phyloP scores from a whole-genome alignment of 2,329 filamentous ascomycete genomes.

The Davidsoniella eucalypti region DNA sequence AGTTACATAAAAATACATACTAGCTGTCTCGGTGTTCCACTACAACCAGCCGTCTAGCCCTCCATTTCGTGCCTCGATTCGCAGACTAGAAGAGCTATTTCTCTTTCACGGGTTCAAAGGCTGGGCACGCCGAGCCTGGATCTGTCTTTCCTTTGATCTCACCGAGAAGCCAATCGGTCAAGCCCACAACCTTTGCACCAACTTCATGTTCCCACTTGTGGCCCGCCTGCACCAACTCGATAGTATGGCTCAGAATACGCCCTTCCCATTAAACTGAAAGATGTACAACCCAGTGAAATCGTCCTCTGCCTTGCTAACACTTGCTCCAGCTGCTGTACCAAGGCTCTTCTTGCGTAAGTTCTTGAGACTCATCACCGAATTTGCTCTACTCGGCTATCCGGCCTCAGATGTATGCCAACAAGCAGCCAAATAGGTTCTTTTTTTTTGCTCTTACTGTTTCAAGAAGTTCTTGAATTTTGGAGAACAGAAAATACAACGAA shows the following conservation, averaged over 20 bases:
- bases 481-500: too few species aligned
- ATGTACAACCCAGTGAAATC: conserved; percentile 86
- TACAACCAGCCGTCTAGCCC: too few species aligned
- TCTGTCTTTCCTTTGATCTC: conserved; percentile 31
- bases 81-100: too few species aligned
- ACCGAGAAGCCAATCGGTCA: conserved; percentile 89
- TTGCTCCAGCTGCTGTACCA: conserved; percentile 23
- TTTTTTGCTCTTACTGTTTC: too few species aligned
- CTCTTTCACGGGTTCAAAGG: conserved; percentile 1
- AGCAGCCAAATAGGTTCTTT: too few species aligned
- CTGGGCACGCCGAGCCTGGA: conserved; percentile 11
- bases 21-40: too few species aligned
- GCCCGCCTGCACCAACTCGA: conserved; percentile 79
- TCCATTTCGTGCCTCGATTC: too few species aligned
- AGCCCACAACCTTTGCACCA: conserved; percentile 69
- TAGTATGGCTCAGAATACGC: conserved; percentile 70
- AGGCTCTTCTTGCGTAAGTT: conserved; percentile 15
- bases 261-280: conserved; percentile 89
- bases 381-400: conserved; percentile 19
- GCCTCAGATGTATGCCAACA: conserved; percentile 48
- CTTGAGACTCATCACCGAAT: background rate
- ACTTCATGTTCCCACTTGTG: conserved; percentile 66
- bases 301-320: conserved; percentile 31
- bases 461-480: too few species aligned
- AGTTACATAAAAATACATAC: too few species aligned